phyloP scores from a whole-genome alignment of 169 alveolate species.

The Amoebophrya sp. region DNA sequence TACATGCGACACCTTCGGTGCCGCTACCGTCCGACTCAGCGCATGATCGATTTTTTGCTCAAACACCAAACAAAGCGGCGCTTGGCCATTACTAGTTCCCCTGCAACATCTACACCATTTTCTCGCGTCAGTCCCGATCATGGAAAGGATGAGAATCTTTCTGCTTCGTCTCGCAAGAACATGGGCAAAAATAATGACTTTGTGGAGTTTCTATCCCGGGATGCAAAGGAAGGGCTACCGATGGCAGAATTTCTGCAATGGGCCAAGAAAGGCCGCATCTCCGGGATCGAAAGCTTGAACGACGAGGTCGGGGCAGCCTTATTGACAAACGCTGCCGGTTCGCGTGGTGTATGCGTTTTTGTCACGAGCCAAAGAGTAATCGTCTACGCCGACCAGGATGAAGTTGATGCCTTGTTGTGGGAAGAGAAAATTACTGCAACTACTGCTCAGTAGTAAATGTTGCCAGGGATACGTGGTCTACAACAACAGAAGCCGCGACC shows the following conservation, averaged over 20 bases:
- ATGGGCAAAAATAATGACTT: neutral
- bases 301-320: neutral
- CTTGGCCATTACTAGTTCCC: neutral
- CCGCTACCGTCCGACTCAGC: neutral
- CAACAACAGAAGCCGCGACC: too few species aligned
- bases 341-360: neutral
- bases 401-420: neutral
- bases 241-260: neutral
- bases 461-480: too few species aligned
- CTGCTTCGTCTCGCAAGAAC: too few species aligned
- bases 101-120: too few species aligned
- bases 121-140: too few species aligned
- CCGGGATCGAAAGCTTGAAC: neutral
- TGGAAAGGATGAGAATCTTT: too few species aligned
- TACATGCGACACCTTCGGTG: conserved; percentile 4
- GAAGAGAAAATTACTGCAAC: too few species aligned
- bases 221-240: neutral
- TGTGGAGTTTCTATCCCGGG: neutral
- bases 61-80: neutral
- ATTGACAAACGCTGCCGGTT: neutral
- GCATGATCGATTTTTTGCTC: neutral
- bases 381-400: neutral
- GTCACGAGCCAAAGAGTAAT: neutral
- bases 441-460: too few species aligned
- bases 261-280: neutral